These are phyloP conservation scores for Puccinia polysora DNA, from an alignment of 1,284 basidiomycete species.

Conservation along the genomic window DNA sequence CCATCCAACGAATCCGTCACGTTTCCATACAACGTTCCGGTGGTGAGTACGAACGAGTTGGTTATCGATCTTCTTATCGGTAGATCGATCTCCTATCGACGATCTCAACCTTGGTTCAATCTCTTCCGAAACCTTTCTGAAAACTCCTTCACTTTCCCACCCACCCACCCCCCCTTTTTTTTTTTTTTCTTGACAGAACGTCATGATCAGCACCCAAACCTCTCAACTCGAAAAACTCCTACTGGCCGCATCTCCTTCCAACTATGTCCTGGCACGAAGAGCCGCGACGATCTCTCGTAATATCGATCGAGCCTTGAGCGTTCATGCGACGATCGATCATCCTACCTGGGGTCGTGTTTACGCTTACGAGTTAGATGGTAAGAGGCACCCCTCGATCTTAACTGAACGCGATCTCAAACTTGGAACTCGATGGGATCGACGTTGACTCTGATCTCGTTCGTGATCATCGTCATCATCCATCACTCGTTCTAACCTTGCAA, in stretches of 20 bases:
- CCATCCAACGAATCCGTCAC: neutral
- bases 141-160: no score
- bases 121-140: neutral
- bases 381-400: neutral
- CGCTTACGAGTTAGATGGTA: slow-evolving; percentile 50
- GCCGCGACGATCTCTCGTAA: neutral
- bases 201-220: neutral
- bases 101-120: neutral
- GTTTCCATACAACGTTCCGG: slow-evolving; percentile 7
- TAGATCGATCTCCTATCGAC: no score
- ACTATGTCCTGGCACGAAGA: neutral
- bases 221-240: slow-evolving; percentile 6
- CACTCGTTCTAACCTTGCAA: neutral
- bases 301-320: neutral
- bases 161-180: no score
- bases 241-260: neutral
- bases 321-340: neutral
- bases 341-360: slow-evolving; percentile 45
- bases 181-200: no score
- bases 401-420: no score
- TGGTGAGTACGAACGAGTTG: no score
- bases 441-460: neutral
- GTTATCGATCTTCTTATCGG: no score
- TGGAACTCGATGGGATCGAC: no score
- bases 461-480: neutral